A percentile compares a stretch with the other conserved stretches of the same genome.
phyloP scores from a whole-genome alignment of 305 asterid genomes.

The Solanum hybrid region DNA sequence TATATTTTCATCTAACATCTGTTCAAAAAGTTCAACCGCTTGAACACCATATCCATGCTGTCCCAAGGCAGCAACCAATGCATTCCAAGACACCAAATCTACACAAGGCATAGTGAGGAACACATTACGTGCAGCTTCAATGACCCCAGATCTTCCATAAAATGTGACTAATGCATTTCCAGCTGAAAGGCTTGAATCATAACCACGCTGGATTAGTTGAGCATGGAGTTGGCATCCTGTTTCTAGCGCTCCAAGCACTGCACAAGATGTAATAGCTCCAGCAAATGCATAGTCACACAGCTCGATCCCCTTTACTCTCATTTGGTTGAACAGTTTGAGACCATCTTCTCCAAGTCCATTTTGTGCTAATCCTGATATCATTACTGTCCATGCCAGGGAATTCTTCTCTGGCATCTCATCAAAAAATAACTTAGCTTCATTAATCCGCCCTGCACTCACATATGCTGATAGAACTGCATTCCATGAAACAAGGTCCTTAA shows the following conservation, averaged over 20 bases:
- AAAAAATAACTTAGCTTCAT: slow-evolving; percentile 55
- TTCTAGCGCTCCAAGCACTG: slow-evolving; percentile 69
- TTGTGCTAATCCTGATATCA: slow-evolving; percentile 79
- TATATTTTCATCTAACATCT: slow-evolving; percentile 60
- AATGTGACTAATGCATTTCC: slow-evolving; percentile 82
- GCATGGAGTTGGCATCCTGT: slow-evolving; percentile 84
- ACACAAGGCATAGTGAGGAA: slow-evolving; percentile 60
- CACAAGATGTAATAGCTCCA: slow-evolving; percentile 82
- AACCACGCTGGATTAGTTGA: slow-evolving; percentile 65
- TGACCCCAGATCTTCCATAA: slow-evolving; percentile 78
- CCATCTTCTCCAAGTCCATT: slow-evolving; percentile 80
- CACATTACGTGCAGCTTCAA: slow-evolving; percentile 45
- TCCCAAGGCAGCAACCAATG: slow-evolving; percentile 85
- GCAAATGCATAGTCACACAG: slow-evolving; percentile 84
- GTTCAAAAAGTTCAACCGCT: slow-evolving; percentile 58
- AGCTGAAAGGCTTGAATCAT: slow-evolving; percentile 81
- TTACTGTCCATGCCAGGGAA: slow-evolving; percentile 67
- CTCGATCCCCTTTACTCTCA: slow-evolving; percentile 51
- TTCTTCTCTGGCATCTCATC: slow-evolving; percentile 51
- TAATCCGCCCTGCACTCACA: slow-evolving; percentile 42
- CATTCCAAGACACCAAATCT: slow-evolving; percentile 90
- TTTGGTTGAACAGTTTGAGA: slow-evolving; percentile 59
- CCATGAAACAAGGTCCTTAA: slow-evolving; percentile 76
- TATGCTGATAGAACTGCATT: slow-evolving; percentile 69
- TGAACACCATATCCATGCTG: slow-evolving; percentile 70